phyloP scores from a whole-genome alignment of 2,329 filamentous ascomycete species.

The Dothiorella sarmentorum region DNA sequence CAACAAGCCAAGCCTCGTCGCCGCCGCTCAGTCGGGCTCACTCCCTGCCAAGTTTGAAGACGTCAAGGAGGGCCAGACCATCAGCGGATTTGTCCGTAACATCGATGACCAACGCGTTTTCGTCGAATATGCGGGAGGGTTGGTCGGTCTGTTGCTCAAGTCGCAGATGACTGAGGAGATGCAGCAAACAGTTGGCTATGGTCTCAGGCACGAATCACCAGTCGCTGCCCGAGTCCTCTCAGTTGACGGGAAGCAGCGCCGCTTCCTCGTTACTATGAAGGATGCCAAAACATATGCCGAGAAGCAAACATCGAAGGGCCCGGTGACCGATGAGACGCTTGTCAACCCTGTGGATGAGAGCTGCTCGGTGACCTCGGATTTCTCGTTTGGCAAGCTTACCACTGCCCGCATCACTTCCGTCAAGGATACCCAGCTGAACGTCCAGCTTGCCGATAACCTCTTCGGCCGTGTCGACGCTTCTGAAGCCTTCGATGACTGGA shows the following conservation, averaged over 20 bases:
- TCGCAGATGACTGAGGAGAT: conserved; percentile 70
- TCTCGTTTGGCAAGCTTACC: conserved; percentile 67
- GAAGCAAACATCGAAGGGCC: conserved; percentile 27
- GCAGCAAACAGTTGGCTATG: conserved; percentile 68
- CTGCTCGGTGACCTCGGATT: conserved; percentile 65
- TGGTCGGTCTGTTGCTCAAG: conserved; percentile 78
- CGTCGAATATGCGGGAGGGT: conserved; percentile 76
- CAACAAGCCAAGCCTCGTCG: conserved; percentile 77
- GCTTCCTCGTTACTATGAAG: conserved; percentile 65
- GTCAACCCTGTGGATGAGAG: conserved; percentile 63
- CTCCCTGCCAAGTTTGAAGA: conserved; percentile 71
- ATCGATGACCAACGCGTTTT: conserved; percentile 74
- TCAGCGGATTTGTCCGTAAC: conserved; percentile 80
- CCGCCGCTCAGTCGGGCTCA: conserved; percentile 67
- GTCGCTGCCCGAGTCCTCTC: conserved; percentile 69
- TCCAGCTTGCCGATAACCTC: conserved; percentile 79
- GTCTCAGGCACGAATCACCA: conserved; percentile 72
- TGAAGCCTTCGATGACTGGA: conserved; percentile 83
- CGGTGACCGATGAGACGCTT: conserved; percentile 40
- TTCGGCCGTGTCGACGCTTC: conserved; percentile 93
- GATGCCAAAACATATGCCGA: conserved; percentile 43
- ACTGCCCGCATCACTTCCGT: conserved; percentile 79
- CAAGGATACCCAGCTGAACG: conserved; percentile 89
- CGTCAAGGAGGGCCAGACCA: conserved; percentile 63
- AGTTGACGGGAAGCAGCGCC: conserved; percentile 65